Evolutionary conservation across 768 basidiomycete species (phyloP).

Genomic region (Xerocomus spinulosus): DNA sequence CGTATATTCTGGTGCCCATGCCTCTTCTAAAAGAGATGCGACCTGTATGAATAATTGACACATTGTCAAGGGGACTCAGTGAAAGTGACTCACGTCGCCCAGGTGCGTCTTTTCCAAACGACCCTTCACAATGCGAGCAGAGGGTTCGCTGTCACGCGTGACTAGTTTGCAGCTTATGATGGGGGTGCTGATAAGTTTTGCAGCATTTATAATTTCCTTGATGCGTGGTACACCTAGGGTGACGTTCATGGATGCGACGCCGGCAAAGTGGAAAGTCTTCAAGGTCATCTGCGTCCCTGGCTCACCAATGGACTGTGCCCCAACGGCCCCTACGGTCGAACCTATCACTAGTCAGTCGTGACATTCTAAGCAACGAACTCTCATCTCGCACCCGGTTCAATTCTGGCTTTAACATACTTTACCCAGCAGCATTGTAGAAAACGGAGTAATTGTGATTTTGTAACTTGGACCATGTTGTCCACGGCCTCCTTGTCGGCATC

Average conservation of each 20-base stretch:
- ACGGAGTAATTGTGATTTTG: conserved; percentile 65
- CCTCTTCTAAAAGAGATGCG: conserved; percentile 89
- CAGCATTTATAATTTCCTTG: conserved; percentile 99
- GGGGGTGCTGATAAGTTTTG: conserved; percentile 95
- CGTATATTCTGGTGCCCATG: conserved; percentile 89
- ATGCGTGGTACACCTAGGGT: conserved; percentile 99
- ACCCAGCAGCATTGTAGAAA: conserved; percentile 89
- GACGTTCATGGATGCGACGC: conserved; percentile 99
- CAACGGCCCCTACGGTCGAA: conserved; percentile 97
- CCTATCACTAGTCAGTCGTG: conserved; percentile 39
- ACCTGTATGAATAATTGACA: conserved; percentile 46
- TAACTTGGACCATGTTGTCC: conserved; percentile 90
- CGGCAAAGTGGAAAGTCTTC: conserved; percentile 99
- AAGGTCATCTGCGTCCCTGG: conserved; percentile 99
- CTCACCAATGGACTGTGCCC: conserved; percentile 98
- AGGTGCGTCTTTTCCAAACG: conserved; percentile 92
- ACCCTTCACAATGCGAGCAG: conserved; percentile 96
- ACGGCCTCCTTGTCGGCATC: conserved; percentile 68
- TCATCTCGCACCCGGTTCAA: conserved; percentile 73
- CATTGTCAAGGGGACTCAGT: background rate
- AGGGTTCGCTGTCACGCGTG: conserved; percentile 79
- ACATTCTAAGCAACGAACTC: background rate
- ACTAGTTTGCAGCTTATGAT: conserved; percentile 97
- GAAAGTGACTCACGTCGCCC: conserved; percentile 65
- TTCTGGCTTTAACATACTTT: conserved; percentile 91